Base-by-base conservation (phyloP, 805 yeast genomes). In the Zygoascus bituminiphila region DNA sequence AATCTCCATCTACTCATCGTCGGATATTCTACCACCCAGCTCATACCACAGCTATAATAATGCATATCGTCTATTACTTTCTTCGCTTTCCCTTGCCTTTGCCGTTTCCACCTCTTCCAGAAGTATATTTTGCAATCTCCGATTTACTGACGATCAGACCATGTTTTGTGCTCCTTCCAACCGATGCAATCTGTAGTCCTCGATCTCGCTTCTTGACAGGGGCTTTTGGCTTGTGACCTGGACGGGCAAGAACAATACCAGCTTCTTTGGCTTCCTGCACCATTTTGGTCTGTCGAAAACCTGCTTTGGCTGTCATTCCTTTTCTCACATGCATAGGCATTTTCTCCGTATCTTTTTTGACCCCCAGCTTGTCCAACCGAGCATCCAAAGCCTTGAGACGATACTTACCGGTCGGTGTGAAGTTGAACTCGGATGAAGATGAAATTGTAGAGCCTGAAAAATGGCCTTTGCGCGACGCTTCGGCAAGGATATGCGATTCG, bases 321-420 rank as follows among this genome's bases (percentile, higher is more conserved):
- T 84, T 85, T 48, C 97, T 75, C 72, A 88, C 79, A 17, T 76
- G 64, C 88, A 93, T 89, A 19, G 98, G 96, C 78, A 88, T 86
- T 45, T 81, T 84, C 55, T 85, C 93, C 31, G 82, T 64, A 19
- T 51, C 47, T 24, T 56, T 53, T 8, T 62, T 65, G 22, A 61
- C 69, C 10, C 67, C 68, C 5, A 58, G 44, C 5, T 47, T 38
- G 29, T 58, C 55, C 40, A 64, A 52, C 6, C 73, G 63, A 9
- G 63, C 53, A 20, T 68, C 62, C 55, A 69, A 57, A 14, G 68
- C 58, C 47, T 67, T 65, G 15, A 65, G 51, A n/a, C 73, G 52
- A 2, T 61, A 47, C 23, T 66, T 65, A 10, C 73, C 73, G n/a
- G 64, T 61, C 8, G 64, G 63, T 36, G 66, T 68, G 36, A 65